Evolutionary conservation across 371 early-diverging fungal genomes (phyloP).

Genomic region (Massospora cicadina): DNA sequence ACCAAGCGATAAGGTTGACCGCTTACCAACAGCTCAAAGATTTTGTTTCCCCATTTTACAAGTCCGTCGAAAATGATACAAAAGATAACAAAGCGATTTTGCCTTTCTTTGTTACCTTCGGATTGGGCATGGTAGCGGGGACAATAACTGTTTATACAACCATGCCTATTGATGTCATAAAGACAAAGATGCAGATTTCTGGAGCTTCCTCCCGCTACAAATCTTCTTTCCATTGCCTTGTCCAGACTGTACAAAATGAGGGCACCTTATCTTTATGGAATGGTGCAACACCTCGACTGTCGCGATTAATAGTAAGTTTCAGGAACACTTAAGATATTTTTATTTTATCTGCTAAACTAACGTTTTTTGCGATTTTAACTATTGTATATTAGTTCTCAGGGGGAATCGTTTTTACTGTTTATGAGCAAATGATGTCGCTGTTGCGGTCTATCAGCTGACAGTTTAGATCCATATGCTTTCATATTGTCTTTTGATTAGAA

Average conservation of each 20-base stretch:
- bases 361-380: conserved; percentile 1
- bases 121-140: conserved; percentile 65
- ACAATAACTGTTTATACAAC: conserved; percentile 80
- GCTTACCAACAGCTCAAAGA: conserved; percentile 63
- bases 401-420: conserved; percentile 82
- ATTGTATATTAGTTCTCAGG: conserved; percentile 52
- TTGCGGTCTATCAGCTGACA: not conserved
- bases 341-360: not conserved
- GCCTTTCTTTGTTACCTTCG: conserved; percentile 30
- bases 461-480: too few relatives aligned
- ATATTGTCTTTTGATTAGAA: too few relatives aligned
- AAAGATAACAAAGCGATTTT: not conserved
- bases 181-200: conserved; percentile 82
- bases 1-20: conserved; percentile 76
- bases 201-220: conserved; percentile 45
- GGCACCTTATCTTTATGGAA: conserved; percentile 73
- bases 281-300: conserved; percentile 79
- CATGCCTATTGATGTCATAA: conserved; percentile 88
- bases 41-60: conserved; percentile 15
- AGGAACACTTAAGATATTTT: too few relatives aligned
- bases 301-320: conserved; percentile 60
- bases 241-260: conserved; percentile 47
- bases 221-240: conserved; percentile 50
- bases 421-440: conserved; percentile 46
- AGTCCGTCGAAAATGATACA: not conserved